Conservation (phyloP, 2,329 filamentous ascomycete genomes). For the Fusarium sp. region DNA sequence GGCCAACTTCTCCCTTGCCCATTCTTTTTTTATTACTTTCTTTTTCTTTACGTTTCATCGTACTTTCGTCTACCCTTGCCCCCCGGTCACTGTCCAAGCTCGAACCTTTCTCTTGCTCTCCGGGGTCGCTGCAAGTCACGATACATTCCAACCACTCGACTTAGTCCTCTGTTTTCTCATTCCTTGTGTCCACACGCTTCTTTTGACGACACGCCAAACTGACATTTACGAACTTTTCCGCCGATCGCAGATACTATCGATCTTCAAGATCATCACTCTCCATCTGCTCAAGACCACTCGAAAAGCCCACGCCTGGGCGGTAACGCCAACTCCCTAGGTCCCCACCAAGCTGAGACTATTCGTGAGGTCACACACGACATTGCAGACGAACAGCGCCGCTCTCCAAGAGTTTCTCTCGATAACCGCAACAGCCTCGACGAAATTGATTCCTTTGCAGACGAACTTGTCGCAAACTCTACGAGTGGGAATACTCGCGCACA, state of each 20-base stretch:
- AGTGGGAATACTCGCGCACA: conserved; percentile 37
- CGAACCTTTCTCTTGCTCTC: conserved; percentile 26
- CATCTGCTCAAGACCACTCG: conserved; percentile 86
- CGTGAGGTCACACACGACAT: conserved; percentile 83
- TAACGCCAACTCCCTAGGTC: conserved; percentile 68
- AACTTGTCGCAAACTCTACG: conserved; percentile 55
- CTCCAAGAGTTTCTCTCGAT: conserved; percentile 69
- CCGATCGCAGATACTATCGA: conserved; percentile 83
- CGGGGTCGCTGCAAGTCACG: conserved; percentile 35
- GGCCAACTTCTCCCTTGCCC: conserved; percentile 23
- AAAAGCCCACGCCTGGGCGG: conserved; percentile 33
- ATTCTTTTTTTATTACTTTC: conserved; percentile 37
- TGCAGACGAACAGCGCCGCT: conserved; percentile 76
- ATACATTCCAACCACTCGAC: conserved; percentile 46
- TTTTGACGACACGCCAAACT: conserved; percentile 31
- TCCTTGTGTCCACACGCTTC: conserved; percentile 22
- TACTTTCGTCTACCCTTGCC: conserved; percentile 38
- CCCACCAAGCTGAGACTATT: conserved; percentile 88
- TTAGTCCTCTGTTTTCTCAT: conserved; percentile 34
- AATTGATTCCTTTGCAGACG: conserved; percentile 60
- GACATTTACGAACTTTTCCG: conserved; percentile 29
- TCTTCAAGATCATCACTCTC: conserved; percentile 84
- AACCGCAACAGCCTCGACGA: conserved; percentile 57
- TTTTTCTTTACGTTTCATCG: conserved; percentile 37
- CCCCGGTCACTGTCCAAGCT: conserved; percentile 36